phyloP scores from a whole-genome alignment of 2,329 filamentous ascomycete species.

The Calonectria leucothoes region DNA sequence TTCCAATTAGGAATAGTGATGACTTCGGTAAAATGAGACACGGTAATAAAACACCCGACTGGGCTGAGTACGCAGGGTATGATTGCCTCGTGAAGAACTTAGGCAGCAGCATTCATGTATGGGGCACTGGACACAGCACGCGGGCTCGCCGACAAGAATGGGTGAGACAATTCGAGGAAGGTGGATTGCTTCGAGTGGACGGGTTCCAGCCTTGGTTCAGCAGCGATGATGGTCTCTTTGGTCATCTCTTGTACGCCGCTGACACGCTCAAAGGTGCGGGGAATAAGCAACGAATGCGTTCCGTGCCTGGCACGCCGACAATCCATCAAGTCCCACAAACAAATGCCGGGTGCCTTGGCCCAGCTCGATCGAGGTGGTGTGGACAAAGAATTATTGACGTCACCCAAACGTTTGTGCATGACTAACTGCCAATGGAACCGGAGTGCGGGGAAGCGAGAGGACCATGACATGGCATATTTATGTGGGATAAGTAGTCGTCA shows the following conservation, averaged over 20 bases:
- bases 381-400: conserved; percentile 30
- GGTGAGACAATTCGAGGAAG: no score
- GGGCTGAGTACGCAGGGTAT: background rate
- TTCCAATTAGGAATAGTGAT: background rate
- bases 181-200: background rate
- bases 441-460: conserved; percentile 35
- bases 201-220: background rate
- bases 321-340: background rate
- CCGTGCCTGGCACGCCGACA: background rate
- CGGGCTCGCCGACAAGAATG: background rate
- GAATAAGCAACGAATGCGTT: background rate
- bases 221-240: background rate
- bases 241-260: conserved; percentile 25
- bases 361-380: background rate
- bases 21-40: background rate
- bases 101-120: background rate
- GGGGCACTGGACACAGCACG: background rate
- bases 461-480: background rate
- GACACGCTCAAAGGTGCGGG: conserved; percentile 27
- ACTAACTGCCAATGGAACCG: conserved; percentile 21
- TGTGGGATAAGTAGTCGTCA: background rate
- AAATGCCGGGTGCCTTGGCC: background rate
- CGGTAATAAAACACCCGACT: background rate
- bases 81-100: background rate
- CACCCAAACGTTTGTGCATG: conserved; percentile 30